Evolutionary conservation across 108 stramenopile species (phyloP).

Genomic region (Schizochytrium sp.): DNA sequence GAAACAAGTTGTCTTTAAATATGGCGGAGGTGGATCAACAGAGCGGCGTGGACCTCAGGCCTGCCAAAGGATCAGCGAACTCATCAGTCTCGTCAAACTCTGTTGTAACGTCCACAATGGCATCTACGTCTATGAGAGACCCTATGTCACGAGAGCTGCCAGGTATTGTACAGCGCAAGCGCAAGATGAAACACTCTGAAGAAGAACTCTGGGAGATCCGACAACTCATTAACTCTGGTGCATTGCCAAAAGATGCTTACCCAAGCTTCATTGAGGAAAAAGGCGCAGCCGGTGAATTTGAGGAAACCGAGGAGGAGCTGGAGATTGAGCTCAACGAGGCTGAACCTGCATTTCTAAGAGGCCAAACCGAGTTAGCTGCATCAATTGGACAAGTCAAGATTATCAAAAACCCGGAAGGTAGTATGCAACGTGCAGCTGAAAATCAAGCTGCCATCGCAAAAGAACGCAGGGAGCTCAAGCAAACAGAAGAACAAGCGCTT

Average conservation of each 20-base stretch:
- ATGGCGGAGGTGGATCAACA: conserved; percentile 94
- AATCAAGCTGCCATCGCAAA: conserved; percentile 91
- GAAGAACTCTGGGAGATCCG: conserved; percentile 96
- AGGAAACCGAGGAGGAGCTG: conserved; percentile 92
- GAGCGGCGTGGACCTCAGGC: conserved; percentile 74
- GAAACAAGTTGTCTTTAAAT: conserved; percentile 78
- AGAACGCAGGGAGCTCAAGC: conserved; percentile 94
- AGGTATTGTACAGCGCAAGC: conserved; percentile 71
- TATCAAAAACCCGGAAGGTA: conserved; percentile 98
- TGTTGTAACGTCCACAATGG: not conserved
- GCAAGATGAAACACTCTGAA: conserved; percentile 86
- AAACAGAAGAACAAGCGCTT: conserved; percentile 93
- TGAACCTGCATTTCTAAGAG: conserved; percentile 94
- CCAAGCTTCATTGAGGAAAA: conserved; percentile 91
- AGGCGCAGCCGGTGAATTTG: conserved; percentile 86
- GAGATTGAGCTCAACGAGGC: conserved; percentile 93
- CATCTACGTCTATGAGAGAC: not conserved
- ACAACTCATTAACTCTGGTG: conserved; percentile 93
- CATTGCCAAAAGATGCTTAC: conserved; percentile 94
- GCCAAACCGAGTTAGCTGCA: conserved; percentile 85
- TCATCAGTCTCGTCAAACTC: not conserved
- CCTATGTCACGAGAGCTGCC: conserved; percentile 50
- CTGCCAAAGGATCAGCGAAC: not conserved
- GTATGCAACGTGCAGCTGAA: conserved; percentile 94
- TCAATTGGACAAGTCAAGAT: conserved; percentile 89